Evolutionary conservation across 2,329 filamentous ascomycete species (phyloP), one percentile per base, ranked within the genome.

Genomic region (Paecilomyces sp.): DNA sequence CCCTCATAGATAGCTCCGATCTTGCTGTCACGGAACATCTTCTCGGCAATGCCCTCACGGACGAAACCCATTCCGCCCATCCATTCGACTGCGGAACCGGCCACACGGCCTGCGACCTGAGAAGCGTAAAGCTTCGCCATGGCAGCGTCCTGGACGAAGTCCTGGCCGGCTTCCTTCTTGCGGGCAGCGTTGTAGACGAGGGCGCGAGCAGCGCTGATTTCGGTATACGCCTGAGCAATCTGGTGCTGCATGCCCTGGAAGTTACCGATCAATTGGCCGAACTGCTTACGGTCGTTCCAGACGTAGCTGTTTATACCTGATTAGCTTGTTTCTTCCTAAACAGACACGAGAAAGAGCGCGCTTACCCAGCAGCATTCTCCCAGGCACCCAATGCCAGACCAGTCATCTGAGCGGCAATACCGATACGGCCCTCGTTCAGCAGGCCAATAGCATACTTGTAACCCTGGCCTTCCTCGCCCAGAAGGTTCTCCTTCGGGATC

Each of bases 201-300:
- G 8, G 92, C 91, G 56, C 94, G 87, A 0, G 94, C 94, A 31
- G 94, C 94, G 59, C 87, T 82, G 71, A 99, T 97, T 75, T 99
- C 94, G 25, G 89, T 91, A 80, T 93, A 97, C 1, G 92, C 89
- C 79, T 99, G 94, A 1, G 94, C 94, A 64, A 99, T 88, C 80
- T 99, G 94, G 81, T 97, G 92, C 80, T 97, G 93, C 94, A 99
- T 97, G 70, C 92, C 92, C 79, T 99, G 94, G 84, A 99, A 99
- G 75, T 95, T 90, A 70, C 94, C 94, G 61, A 99, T 88, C 58
- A 96, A 85, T 72, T 91, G 83, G 66, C 94, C 93, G 73, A 99
- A 99, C 80, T 99, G 94, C 80, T 91, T 92, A 70, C 94, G 90
- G 80, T 99, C 94, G 78, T 97, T 97, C 92, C 92, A 99, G 66